These are phyloP conservation scores for Metschnikowia chrysomelidarum DNA, from an alignment of 805 yeast genomes.

Conservation along the genomic window DNA sequence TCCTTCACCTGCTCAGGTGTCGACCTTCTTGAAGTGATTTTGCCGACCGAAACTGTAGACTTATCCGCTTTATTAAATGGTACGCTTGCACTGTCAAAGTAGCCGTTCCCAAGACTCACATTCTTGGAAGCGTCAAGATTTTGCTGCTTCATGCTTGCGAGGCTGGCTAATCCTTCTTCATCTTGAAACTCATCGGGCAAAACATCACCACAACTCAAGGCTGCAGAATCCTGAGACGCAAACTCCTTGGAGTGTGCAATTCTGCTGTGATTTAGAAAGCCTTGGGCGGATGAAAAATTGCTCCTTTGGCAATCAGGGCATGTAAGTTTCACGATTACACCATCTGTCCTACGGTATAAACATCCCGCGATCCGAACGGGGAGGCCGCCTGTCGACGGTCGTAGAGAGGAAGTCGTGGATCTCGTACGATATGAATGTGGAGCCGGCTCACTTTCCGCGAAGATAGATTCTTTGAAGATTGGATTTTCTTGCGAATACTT, in stretches of 20 bases:
- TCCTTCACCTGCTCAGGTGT: conserved; percentile 2
- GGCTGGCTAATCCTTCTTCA: conserved; percentile 43
- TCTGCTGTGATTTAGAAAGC: conserved; percentile 74
- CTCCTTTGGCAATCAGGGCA: conserved; percentile 67
- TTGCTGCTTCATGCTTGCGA: conserved; percentile 33
- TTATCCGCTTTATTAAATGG: neutral
- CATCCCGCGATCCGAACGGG: conserved; percentile 40
- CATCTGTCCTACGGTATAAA: conserved; percentile 66
- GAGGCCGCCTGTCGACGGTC: conserved; percentile 40
- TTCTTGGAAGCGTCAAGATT: conserved; percentile 43
- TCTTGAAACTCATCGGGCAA: conserved; percentile 57
- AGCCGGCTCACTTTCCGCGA: conserved; percentile 11
- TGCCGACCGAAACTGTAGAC: neutral
- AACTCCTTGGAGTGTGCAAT: conserved; percentile 71
- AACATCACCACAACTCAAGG: conserved; percentile 60
- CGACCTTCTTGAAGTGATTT: neutral
- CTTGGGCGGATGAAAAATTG: conserved; percentile 77
- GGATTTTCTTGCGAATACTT: conserved; percentile 15
- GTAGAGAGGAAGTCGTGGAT: conserved; percentile 50
- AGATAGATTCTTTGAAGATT: conserved; percentile 14
- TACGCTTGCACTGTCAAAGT: conserved; percentile 30
- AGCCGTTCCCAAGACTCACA: conserved; percentile 37
- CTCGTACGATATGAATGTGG: conserved; percentile 44
- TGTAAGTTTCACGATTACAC: conserved; percentile 62
- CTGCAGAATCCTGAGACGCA: conserved; percentile 72